Evolutionary conservation across 345 rosid species (phyloP).

Genomic region (Microcos paniculata): DNA sequence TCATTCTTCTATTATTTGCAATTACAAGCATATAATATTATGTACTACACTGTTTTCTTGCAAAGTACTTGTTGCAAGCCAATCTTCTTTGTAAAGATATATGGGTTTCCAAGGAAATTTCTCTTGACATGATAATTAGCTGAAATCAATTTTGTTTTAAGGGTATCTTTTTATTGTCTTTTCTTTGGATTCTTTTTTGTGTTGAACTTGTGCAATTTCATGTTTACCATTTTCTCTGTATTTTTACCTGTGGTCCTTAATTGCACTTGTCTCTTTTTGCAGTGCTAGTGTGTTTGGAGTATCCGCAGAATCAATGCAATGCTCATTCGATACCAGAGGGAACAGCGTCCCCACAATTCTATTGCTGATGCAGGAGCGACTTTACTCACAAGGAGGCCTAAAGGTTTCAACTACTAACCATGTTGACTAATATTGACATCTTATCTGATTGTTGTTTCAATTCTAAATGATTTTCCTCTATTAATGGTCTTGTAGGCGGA

Average conservation of each 20-base stretch:
- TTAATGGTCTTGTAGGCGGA: constrained; percentile 54
- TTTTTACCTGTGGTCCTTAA: constrained; percentile 11
- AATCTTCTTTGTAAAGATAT: not conserved
- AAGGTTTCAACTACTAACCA: constrained; percentile 44
- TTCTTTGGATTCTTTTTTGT: constrained; percentile 2
- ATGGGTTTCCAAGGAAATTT: not conserved
- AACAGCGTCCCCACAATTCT: constrained; percentile 95
- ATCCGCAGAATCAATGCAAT: constrained; percentile 96
- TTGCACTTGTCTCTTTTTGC: constrained; percentile 24
- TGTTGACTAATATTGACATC: not conserved
- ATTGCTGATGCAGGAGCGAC: constrained; percentile 81
- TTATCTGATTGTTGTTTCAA: not conserved
- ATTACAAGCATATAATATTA: not conserved
- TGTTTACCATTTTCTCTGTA: not conserved
- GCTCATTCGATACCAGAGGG: constrained; percentile 71
- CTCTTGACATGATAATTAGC: constrained; percentile 4
- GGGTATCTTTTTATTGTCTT: not conserved
- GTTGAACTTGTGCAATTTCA: not conserved
- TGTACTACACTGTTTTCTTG: not conserved
- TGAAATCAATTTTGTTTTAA: not conserved
- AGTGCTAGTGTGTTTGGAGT: constrained; percentile 97
- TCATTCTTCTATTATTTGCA: no score
- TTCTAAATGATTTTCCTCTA: constrained; percentile 8
- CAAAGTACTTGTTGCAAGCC: not conserved
- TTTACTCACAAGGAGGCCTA: constrained; percentile 76